Conservation (phyloP, 2,329 filamentous ascomycete genomes). For the Penicillium freii region DNA sequence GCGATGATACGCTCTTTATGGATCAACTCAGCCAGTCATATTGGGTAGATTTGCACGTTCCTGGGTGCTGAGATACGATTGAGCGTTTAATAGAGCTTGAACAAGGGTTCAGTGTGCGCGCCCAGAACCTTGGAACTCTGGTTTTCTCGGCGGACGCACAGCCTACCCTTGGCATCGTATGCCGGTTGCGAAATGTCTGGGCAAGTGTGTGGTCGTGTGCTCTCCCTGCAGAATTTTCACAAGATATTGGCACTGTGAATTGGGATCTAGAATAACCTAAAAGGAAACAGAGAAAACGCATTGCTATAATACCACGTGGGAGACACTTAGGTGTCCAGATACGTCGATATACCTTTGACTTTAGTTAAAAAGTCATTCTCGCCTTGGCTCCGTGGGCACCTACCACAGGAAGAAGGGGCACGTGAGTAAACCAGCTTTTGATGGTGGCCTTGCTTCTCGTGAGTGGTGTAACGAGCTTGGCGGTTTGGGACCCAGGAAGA, state of each 20-base stretch:
- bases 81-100: slow-evolving; percentile 3
- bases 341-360: slow-evolving; percentile 7
- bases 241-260: not conserved
- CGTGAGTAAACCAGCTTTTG: not conserved
- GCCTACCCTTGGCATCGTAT: slow-evolving; percentile 5
- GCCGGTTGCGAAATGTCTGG: not conserved
- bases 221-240: not conserved
- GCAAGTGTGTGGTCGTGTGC: not conserved
- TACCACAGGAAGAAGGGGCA: not conserved
- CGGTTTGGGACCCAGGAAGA: slow-evolving; percentile 1
- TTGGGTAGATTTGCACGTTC: slow-evolving; percentile 1
- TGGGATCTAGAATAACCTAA: slow-evolving; percentile 22
- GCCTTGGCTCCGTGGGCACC: not conserved
- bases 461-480: slow-evolving; percentile 5
- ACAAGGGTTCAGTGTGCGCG: not conserved
- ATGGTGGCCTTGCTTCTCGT: not conserved
- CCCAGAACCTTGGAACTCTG: slow-evolving; percentile 8
- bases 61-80: slow-evolving; percentile 1
- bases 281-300: slow-evolving; percentile 1
- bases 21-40: not conserved
- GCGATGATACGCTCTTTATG: not conserved
- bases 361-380: not conserved
- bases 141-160: slow-evolving; percentile 5
- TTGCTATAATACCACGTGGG: not conserved
- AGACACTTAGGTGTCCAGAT: not conserved